Base-by-base conservation (phyloP, 352 stramenopile genomes). In the Pelagophyceae sp. region DNA sequence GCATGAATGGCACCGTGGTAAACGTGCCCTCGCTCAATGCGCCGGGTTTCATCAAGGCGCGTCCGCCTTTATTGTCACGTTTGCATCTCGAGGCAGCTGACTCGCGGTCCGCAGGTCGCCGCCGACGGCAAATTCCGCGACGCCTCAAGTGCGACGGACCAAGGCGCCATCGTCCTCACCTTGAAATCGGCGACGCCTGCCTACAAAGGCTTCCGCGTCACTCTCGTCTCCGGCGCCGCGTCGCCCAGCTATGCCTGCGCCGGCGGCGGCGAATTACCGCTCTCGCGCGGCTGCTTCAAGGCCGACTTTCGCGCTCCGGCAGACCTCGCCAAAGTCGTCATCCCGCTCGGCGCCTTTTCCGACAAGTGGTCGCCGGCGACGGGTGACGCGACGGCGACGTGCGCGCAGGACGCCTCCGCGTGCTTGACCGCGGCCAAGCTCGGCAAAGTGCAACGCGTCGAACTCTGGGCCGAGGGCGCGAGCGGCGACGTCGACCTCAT, bases 391-490 rank as follows among this genome's bases (percentile, higher is more conserved):
- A 83, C 81, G 31, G 27, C 61, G 27, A 77, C 65, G 17, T 85
- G 81, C 76, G 15, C 71, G 29, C 77, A 85, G n/a, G 72, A 85
- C 67, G 29, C 54, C 35, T 33, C 33, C 20, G 81, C 79, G 40
- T 86, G 82, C 65, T 79, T 79, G 6, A 72, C 76, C 50, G 51
- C 72, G 23, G 17, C 77, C 37, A 78, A 77, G 15, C 72, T 86
- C 27, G 38, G 75, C 54, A 78, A 81, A 54, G 72, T 86, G 38
- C 70, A 72, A 31, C 79, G 72, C 29, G 74, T 86, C 35, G 40
- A 78, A 15, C 71, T 86, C 61, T 86, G 81, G 82, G 80, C 76
- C n/a, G 82, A 86, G 77, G 82, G 82, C 6, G 71, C 82, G 1
- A 81, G 60, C 23, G 82, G 82, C 38, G 45, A 72, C 29, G 74